Base-by-base conservation (phyloP, 306 rosid genomes). In the Canavalia gladiata region DNA sequence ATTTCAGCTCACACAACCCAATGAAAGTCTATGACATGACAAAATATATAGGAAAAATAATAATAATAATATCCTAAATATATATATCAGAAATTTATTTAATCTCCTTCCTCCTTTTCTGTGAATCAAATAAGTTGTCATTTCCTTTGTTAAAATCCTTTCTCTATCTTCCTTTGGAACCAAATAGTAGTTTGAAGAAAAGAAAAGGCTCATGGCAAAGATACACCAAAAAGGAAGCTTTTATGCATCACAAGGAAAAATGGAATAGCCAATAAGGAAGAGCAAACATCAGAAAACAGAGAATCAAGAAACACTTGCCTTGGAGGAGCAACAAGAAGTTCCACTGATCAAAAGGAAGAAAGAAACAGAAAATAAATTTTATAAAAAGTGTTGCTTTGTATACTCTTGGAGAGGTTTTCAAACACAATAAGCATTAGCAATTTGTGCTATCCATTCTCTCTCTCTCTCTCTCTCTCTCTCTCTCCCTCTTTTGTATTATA, bases 351-450 rank as follows among this genome's bases (percentile, higher is more conserved):
- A 72, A 60, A 78, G 54, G 74, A 74, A 39, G 64, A 66, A 65
- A 80, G 74, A 7, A 69, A 77, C 50, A 37, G 29, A 70, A 77
- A 73, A 68, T 13, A 54, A 34, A 33, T 25, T 34, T 5, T 1
- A 37, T 62, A 75, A 31, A 35, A 64, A 47, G 45, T 56, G 4
- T 0, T 42, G 42, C 5, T 68, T 83, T 81, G 75, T 65, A 58
- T 18, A 18, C 25, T 18, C 25, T 18, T 18, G 33, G 37, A 39
- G 28, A 79, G 52, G 74, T 60, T 56, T 84, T 85, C 76, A 82
- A 68, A 76, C 66, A 74, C 62, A 83, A 83, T 64, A 80, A 87
- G 78, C 85, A 83, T 64, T 75, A 88, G 78, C 85, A 76, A 77
- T 45, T 58, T 47, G n/a, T 11, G 10, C 62, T 75, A 69, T 56